These are phyloP conservation scores for Talaromyces sp. DNA, from an alignment of 2,329 filamentous ascomycete species.

Conservation along the genomic window DNA sequence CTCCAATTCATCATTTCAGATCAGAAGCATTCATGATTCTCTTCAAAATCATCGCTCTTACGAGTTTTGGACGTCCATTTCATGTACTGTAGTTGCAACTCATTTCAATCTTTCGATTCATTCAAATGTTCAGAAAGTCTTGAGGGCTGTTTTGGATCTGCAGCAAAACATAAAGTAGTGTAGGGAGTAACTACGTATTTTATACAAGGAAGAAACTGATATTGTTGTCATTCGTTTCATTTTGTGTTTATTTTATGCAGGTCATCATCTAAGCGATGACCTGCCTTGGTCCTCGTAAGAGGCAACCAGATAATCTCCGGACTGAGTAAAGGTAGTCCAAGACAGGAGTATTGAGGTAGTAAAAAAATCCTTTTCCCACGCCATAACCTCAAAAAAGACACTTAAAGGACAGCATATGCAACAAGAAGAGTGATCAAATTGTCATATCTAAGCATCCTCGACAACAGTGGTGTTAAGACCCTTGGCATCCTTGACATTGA, in stretches of 20 bases:
- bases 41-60: not conserved
- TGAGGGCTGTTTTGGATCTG: too few relatives aligned
- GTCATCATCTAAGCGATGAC: not conserved
- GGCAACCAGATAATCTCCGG: not conserved
- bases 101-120: not conserved
- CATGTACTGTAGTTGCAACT: not conserved
- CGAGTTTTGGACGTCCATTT: not conserved
- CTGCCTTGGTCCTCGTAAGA: not conserved
- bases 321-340: not conserved
- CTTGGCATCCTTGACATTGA: conserved; percentile 99
- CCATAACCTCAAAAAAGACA: not conserved
- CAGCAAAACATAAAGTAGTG: too few relatives aligned
- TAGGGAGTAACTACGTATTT: not conserved
- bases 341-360: not conserved
- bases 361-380: not conserved
- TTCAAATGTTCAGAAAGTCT: too few relatives aligned
- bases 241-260: conserved; percentile 8
- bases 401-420: not conserved
- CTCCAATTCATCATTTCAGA: not conserved
- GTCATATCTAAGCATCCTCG: conserved; percentile 48
- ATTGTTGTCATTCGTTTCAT: not conserved
- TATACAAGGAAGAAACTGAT: not conserved
- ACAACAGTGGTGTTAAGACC: conserved; percentile 91
- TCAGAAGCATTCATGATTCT: not conserved
- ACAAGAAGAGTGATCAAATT: not conserved